These are phyloP conservation scores for Salix arbutifolia DNA, from an alignment of 345 rosid species.

Conservation along the genomic window DNA sequence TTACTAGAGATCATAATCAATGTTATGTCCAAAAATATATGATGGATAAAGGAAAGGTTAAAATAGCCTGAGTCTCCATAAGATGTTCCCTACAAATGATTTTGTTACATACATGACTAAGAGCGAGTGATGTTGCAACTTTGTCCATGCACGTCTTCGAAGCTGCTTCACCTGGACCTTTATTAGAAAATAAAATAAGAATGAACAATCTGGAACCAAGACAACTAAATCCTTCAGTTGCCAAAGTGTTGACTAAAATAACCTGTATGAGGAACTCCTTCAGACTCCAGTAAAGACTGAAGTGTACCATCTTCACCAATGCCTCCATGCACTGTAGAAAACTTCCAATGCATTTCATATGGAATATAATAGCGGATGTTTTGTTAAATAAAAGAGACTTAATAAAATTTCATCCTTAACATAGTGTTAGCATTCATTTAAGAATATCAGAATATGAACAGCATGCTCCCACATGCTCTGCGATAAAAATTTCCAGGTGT, in stretches of 20 bases:
- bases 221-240: not conserved
- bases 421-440: too few relatives aligned
- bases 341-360: constrained; percentile 10
- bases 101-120: constrained; percentile 55
- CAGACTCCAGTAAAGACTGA: constrained; percentile 70
- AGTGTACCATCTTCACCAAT: constrained; percentile 96
- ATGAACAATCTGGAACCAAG: constrained; percentile 1
- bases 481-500: not conserved
- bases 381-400: too few relatives aligned
- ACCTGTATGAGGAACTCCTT: constrained; percentile 87
- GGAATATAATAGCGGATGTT: too few relatives aligned
- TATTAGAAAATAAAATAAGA: constrained; percentile 16
- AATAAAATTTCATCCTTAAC: too few relatives aligned
- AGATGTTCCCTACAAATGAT: constrained; percentile 1
- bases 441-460: too few relatives aligned
- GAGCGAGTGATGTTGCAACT: constrained; percentile 73
- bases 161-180: constrained; percentile 85
- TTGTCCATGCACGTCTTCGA: constrained; percentile 92
- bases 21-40: constrained; percentile 3
- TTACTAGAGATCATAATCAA: constrained; percentile 17
- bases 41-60: not conserved
- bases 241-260: constrained; percentile 4
- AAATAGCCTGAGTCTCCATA: not conserved
- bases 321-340: constrained; percentile 81
- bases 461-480: too few relatives aligned